These are phyloP conservation scores for Fraxinus pennsylvanica DNA, from an alignment of 257 asterid species.

Conservation along the genomic window DNA sequence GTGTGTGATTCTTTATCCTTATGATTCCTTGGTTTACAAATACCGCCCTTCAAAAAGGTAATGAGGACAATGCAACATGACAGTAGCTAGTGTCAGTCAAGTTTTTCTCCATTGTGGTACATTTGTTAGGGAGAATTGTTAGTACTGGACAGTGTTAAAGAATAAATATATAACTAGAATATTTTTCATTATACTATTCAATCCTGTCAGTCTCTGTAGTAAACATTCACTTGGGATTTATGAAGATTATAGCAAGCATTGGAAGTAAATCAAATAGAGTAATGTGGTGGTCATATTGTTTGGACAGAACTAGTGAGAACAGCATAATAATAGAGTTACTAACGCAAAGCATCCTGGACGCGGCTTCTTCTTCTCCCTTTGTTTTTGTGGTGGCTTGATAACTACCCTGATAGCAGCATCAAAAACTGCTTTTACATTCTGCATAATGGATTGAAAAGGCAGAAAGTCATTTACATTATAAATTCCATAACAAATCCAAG, in stretches of 20 bases:
- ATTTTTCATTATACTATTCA: not conserved
- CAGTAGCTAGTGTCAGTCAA: not conserved
- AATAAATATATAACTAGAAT: not conserved
- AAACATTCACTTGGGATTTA: not conserved
- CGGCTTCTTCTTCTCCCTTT: slow-evolving; percentile 66
- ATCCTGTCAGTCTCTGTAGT: not conserved
- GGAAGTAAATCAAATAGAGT: not conserved
- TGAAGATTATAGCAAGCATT: not conserved
- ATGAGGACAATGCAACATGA: not conserved
- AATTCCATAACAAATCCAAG: not conserved
- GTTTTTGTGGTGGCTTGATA: slow-evolving; percentile 87
- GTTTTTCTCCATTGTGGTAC: not conserved
- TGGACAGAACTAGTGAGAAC: not conserved
- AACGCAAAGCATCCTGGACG: slow-evolving; percentile 66
- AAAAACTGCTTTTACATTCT: slow-evolving; percentile 88
- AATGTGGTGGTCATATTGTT: not conserved
- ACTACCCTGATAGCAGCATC: slow-evolving; percentile 91
- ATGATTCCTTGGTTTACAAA: not conserved
- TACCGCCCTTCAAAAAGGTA: no score
- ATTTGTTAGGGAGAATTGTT: not conserved
- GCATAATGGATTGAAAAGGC: slow-evolving; percentile 28
- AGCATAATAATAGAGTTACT: slow-evolving; percentile 38
- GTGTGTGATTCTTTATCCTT: not conserved
- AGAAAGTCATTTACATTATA: slow-evolving; percentile 15
- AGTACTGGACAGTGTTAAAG: not conserved